Conservation (phyloP, 208 protist genomes). For the Hexamita inflata region DNA sequence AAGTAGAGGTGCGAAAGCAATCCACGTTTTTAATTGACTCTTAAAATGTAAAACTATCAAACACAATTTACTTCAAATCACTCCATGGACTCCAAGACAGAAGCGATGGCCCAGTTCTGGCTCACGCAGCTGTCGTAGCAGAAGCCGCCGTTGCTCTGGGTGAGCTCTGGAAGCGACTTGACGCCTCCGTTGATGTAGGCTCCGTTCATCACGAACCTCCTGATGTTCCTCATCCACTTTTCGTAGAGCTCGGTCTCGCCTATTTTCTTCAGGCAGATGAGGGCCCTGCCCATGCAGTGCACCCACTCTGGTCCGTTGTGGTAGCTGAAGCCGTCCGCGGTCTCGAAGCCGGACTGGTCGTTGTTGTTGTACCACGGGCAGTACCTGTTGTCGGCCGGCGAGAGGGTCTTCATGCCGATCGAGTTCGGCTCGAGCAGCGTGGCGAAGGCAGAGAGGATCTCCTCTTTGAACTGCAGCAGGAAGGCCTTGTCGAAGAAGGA, state of each 20-base stretch:
- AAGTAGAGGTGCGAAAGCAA: too few relatives aligned
- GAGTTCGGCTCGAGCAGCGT: slow-evolving; percentile 33
- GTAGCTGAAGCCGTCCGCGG: slow-evolving; percentile 55
- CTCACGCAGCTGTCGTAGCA: slow-evolving; percentile 31
- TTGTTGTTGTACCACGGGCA: slow-evolving; percentile 50
- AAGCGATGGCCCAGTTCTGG: slow-evolving; percentile 35
- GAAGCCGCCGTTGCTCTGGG: slow-evolving; percentile 21
- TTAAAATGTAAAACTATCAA: too few relatives aligned
- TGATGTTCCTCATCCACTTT: not conserved
- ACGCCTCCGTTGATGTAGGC: not conserved
- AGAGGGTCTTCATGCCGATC: slow-evolving; percentile 55
- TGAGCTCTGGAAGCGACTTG: slow-evolving; percentile 33
- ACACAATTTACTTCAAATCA: too few relatives aligned
- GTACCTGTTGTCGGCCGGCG: slow-evolving; percentile 47
- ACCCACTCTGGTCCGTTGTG: slow-evolving; percentile 56
- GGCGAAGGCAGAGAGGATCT: not conserved
- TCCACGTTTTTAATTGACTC: too few relatives aligned
- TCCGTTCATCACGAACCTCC: not conserved
- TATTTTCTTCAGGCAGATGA: not conserved
- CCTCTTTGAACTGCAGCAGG: not conserved
- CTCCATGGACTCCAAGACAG: not conserved
- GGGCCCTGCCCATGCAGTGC: not conserved
- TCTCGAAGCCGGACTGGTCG: slow-evolving; percentile 41
- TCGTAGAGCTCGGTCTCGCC: not conserved
- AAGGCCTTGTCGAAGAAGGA: slow-evolving; percentile 21